Conservation (phyloP, 768 basidiomycete genomes). For the Gymnopilus dilepis region DNA sequence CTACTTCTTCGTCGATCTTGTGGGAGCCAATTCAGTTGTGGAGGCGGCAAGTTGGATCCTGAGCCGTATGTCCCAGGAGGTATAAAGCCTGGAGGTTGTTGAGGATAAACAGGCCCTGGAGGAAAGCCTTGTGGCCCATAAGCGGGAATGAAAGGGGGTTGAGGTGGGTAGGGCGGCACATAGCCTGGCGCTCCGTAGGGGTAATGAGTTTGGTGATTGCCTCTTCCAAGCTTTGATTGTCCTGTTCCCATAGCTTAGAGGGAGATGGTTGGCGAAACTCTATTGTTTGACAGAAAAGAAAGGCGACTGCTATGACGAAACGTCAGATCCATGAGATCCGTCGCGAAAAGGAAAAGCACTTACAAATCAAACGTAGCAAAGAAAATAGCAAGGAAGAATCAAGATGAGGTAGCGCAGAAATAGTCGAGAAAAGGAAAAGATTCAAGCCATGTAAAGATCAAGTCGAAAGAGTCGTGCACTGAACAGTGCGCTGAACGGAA, state of each 20-base stretch:
- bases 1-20: constrained; percentile 25
- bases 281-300: not conserved
- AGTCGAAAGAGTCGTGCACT: no score
- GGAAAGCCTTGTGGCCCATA: constrained; percentile 15
- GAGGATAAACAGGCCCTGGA: constrained; percentile 20
- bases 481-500: no score
- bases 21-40: constrained; percentile 28
- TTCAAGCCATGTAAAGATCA: no score
- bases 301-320: not conserved
- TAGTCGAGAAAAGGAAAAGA: no score
- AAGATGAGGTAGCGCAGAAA: constrained; percentile 3
- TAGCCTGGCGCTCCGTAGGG: constrained; percentile 25
- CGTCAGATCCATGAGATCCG: not conserved
- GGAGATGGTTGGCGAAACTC: not conserved
- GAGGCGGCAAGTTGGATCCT: constrained; percentile 27
- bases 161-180: constrained; percentile 18
- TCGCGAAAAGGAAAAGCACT: not conserved
- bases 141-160: constrained; percentile 20
- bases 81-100: constrained; percentile 25
- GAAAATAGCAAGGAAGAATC: not conserved
- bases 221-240: constrained; percentile 22
- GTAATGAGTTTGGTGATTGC: constrained; percentile 22
- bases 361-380: not conserved
- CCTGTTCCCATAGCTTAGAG: constrained; percentile 22
- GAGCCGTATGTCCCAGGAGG: constrained; percentile 29